phyloP scores from a whole-genome alignment of 2,329 filamentous ascomycete genomes.

The Salinomyces thailandicus region DNA sequence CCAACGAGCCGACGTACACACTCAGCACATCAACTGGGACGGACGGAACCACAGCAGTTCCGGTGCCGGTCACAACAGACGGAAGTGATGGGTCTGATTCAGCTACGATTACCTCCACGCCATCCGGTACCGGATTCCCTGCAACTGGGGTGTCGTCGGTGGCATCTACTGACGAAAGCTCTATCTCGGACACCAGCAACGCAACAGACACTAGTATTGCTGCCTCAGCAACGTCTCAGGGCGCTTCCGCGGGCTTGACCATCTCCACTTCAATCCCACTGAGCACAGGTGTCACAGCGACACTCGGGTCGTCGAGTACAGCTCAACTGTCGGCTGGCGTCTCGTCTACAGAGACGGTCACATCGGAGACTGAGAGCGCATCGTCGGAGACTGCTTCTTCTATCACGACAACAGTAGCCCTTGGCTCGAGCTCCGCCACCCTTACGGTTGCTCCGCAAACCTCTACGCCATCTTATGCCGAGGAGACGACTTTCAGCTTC shows the following conservation, averaged over 20 bases:
- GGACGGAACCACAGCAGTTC: constrained; percentile 1
- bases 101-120: neutral
- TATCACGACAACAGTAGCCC: constrained; percentile 1
- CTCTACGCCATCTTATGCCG: constrained; percentile 1
- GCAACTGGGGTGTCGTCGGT: constrained; percentile 1
- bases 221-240: neutral
- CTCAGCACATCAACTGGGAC: constrained; percentile 5
- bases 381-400: neutral
- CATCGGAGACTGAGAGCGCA: neutral
- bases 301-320: neutral
- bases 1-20: constrained; percentile 1
- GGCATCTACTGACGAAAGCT: neutral
- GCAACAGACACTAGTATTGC: neutral
- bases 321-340: neutral
- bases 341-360: neutral
- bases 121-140: constrained; percentile 2
- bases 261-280: constrained; percentile 8
- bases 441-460: neutral
- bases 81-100: neutral
- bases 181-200: neutral
- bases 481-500: neutral
- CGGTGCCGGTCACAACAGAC: constrained; percentile 3
- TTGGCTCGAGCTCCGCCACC: constrained; percentile 5
- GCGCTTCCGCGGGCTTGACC: neutral
- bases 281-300: constrained; percentile 2